Evolutionary conservation across 352 stramenopile genomes (phyloP).

Genomic region (Phytophthora nicotianae): DNA sequence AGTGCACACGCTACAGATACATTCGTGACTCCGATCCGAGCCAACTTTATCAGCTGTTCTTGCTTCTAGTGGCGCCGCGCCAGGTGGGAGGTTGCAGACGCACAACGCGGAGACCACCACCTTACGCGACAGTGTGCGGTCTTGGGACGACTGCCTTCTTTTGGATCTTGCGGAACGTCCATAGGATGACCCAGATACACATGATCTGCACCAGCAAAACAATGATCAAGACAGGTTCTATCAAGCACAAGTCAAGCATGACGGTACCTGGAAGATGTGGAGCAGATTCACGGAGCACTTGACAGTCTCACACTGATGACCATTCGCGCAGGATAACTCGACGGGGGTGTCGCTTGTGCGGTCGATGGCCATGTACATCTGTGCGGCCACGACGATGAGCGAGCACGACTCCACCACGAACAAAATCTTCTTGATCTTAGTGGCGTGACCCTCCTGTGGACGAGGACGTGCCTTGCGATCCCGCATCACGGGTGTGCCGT

Average conservation of each 20-base stretch:
- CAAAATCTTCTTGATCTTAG: conserved; percentile 55
- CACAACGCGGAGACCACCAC: background rate
- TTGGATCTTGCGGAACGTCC: conserved; percentile 46
- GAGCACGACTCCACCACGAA: conserved; percentile 43
- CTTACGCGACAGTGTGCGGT: conserved; percentile 28
- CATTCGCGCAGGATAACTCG: conserved; percentile 72
- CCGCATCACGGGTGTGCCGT: conserved; percentile 24
- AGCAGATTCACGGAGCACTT: conserved; percentile 44
- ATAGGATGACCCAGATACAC: conserved; percentile 44
- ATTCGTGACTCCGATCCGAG: conserved; percentile 15
- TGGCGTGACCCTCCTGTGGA: conserved; percentile 37
- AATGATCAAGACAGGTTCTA: conserved; percentile 6
- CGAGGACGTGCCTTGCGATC: conserved; percentile 21
- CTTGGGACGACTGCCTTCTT: conserved; percentile 43
- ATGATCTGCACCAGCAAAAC: conserved; percentile 30
- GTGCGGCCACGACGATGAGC: conserved; percentile 40
- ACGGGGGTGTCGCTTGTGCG: conserved; percentile 32
- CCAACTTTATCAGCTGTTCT: conserved; percentile 27
- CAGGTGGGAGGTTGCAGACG: background rate
- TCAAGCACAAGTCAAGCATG: background rate
- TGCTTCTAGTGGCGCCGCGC: conserved; percentile 1
- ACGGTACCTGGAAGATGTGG: conserved; percentile 52
- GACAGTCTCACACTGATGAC: conserved; percentile 52
- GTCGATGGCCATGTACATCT: conserved; percentile 59
- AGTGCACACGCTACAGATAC: conserved; percentile 38